phyloP scores from a whole-genome alignment of 2,329 filamentous ascomycete species.

The Fusarium multiceps region DNA sequence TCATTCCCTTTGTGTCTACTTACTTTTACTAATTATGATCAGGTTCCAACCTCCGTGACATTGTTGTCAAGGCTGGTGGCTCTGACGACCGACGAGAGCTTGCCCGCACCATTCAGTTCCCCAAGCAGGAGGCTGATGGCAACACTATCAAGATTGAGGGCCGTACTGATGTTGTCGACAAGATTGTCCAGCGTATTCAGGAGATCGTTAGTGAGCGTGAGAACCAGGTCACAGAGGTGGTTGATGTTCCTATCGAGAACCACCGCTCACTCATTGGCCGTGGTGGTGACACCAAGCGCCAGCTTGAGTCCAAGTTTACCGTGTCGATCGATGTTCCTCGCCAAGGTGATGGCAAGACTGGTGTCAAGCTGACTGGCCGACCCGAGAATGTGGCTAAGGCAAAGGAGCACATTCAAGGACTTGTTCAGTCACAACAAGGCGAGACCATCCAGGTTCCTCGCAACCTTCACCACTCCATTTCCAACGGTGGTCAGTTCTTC shows the following conservation, averaged over 20 bases:
- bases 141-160: conserved; percentile 91
- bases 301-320: conserved; percentile 86
- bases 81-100: conserved; percentile 86
- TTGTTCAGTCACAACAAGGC: conserved; percentile 88
- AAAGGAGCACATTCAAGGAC: conserved; percentile 82
- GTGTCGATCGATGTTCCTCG: conserved; percentile 91
- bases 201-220: conserved; percentile 85
- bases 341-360: conserved; percentile 84
- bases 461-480: conserved; percentile 83
- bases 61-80: conserved; percentile 88
- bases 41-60: conserved; percentile 87
- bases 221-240: conserved; percentile 79
- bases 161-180: conserved; percentile 84
- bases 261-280: conserved; percentile 92
- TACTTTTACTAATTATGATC: conserved; percentile 46
- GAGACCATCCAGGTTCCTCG: conserved; percentile 88
- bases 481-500: conserved; percentile 94
- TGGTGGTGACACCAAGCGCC: conserved; percentile 86
- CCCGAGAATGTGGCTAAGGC: conserved; percentile 84
- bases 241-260: conserved; percentile 90
- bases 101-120: conserved; percentile 93
- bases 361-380: conserved; percentile 85
- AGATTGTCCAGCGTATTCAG: conserved; percentile 85
- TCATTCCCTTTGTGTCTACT: not conserved
- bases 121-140: conserved; percentile 84